phyloP scores from a whole-genome alignment of 2,329 filamentous ascomycete species.

The Ophiostoma sp. region DNA sequence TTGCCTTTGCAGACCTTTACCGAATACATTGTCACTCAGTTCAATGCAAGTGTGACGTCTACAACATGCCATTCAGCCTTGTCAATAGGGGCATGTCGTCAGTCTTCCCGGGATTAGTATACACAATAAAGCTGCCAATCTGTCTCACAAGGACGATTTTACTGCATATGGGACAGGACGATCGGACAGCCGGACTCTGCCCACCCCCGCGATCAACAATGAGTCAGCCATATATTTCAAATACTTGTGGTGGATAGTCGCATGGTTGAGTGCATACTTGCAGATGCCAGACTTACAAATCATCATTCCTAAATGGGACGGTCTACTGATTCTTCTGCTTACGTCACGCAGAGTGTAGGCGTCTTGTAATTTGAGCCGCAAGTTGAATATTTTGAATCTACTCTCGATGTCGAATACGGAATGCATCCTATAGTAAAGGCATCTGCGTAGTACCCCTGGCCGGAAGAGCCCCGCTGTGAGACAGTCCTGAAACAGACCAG shows the following conservation, averaged over 20 bases:
- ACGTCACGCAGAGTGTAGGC: not conserved
- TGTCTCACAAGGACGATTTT: not conserved
- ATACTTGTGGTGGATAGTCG: not conserved
- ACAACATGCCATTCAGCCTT: too few species aligned
- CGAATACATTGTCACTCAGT: too few species aligned
- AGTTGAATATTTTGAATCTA: not conserved
- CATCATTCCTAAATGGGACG: not conserved
- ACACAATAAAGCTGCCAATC: too few species aligned
- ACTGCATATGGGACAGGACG: not conserved
- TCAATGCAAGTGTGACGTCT: too few species aligned
- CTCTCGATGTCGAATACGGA: not conserved
- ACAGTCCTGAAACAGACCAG: conserved; percentile 24
- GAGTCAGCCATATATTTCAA: not conserved
- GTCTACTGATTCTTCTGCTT: not conserved
- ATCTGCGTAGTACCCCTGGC: not conserved
- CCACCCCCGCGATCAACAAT: not conserved
- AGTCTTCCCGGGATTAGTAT: too few species aligned
- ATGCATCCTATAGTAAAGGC: not conserved
- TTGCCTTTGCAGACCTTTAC: too few species aligned
- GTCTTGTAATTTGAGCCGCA: not conserved
- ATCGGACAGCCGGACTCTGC: not conserved
- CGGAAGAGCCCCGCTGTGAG: conserved; percentile 19
- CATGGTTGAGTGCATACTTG: too few species aligned
- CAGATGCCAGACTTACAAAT: not conserved
- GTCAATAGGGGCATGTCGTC: too few species aligned